These are phyloP conservation scores for Dothideomycetidae sp. DNA, from an alignment of 2,329 filamentous ascomycete genomes.

Conservation along the genomic window DNA sequence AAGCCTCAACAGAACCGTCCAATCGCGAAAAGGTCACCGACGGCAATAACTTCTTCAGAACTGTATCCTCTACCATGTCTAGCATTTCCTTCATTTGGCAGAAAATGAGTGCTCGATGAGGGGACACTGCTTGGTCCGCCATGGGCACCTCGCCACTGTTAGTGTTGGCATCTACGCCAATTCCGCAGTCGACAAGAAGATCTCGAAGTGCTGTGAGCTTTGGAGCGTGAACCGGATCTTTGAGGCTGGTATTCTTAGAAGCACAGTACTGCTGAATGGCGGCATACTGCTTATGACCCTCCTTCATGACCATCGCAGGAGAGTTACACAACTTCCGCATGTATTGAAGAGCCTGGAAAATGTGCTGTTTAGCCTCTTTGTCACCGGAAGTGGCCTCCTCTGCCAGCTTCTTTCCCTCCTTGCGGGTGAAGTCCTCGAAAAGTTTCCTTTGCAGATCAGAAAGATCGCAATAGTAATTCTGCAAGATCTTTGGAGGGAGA, in stretches of 20 bases:
- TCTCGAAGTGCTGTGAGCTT: slow-evolving; percentile 85
- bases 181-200: slow-evolving; percentile 94
- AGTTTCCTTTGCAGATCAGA: slow-evolving; percentile 88
- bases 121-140: slow-evolving; percentile 70
- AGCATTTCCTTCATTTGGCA: slow-evolving; percentile 99
- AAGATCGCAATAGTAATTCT: slow-evolving; percentile 98
- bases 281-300: slow-evolving; percentile 78
- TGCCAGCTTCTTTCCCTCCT: slow-evolving; percentile 75
- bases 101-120: slow-evolving; percentile 90
- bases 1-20: slow-evolving; percentile 84
- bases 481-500: slow-evolving; percentile 90
- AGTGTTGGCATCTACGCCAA: slow-evolving; percentile 51
- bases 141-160: slow-evolving; percentile 40
- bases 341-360: slow-evolving; percentile 97
- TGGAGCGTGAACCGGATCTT: slow-evolving; percentile 77
- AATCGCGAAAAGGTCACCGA: slow-evolving; percentile 87
- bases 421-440: slow-evolving; percentile 92
- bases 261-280: slow-evolving; percentile 70
- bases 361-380: slow-evolving; percentile 92
- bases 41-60: slow-evolving; percentile 79
- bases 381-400: slow-evolving; percentile 73
- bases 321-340: slow-evolving; percentile 99
- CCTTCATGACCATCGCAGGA: slow-evolving; percentile 89
- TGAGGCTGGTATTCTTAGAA: slow-evolving; percentile 65
- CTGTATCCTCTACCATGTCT: slow-evolving; percentile 93